Evolutionary conservation across 1,284 basidiomycete genomes (phyloP).

Genomic region (Termitomyces sp.): DNA sequence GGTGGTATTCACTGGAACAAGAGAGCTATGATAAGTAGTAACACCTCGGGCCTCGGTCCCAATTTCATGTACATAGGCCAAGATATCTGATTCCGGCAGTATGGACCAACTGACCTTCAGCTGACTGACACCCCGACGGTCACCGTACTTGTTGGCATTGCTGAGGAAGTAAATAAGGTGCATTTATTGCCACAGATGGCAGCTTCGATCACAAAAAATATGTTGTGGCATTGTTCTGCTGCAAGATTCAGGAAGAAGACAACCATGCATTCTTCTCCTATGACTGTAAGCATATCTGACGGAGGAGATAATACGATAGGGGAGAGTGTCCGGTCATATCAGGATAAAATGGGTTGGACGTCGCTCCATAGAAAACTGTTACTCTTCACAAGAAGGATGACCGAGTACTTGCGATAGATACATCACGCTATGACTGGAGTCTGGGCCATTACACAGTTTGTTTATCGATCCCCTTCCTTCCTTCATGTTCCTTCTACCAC

Average conservation of each 20-base stretch:
- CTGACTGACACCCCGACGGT: conserved; percentile 10
- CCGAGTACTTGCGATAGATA: background rate
- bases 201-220: background rate
- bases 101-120: conserved; percentile 3
- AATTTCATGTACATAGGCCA: background rate
- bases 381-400: background rate
- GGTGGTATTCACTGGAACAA: background rate
- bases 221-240: background rate
- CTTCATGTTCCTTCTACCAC: conserved; percentile 1
- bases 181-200: conserved; percentile 2
- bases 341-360: background rate
- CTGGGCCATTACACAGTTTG: background rate
- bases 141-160: background rate
- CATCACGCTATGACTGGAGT: background rate
- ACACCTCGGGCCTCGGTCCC: background rate
- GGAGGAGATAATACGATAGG: background rate
- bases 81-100: conserved; percentile 8
- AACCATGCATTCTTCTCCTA: background rate
- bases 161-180: conserved; percentile 1
- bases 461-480: conserved; percentile 1
- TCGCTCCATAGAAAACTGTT: background rate
- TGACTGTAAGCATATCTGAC: background rate
- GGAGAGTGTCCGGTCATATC: conserved; percentile 1
- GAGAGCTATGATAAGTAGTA: background rate
- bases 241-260: background rate